phyloP scores from a whole-genome alignment of 1,284 basidiomycete genomes.

The Gomphus bonarii region DNA sequence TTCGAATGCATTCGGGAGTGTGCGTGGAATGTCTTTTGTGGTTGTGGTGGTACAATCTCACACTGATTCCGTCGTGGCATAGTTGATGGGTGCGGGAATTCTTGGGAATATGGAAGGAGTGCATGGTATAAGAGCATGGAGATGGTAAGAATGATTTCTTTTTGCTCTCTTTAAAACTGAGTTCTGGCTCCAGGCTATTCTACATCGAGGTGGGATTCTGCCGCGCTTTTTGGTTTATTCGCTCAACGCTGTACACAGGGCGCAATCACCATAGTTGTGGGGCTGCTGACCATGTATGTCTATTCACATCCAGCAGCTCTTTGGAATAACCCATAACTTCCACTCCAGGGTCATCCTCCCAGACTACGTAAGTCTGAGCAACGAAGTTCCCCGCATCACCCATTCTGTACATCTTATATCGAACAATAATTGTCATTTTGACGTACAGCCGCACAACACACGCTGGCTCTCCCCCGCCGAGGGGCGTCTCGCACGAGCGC shows the following conservation, averaged over 20 bases:
- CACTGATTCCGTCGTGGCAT: not conserved
- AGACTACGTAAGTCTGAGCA: conserved; percentile 33
- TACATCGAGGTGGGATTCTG: conserved; percentile 20
- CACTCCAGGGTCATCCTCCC: conserved; percentile 36
- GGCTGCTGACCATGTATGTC: conserved; percentile 21
- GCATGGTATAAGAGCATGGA: conserved; percentile 60
- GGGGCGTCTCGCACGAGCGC: conserved; percentile 53
- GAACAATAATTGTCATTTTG: not conserved
- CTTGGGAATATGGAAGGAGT: conserved; percentile 58
- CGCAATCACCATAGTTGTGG: conserved; percentile 24
- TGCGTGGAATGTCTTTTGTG: conserved; percentile 23
- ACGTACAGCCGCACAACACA: conserved; percentile 49
- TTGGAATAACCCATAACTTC: not conserved
- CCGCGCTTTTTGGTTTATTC: not conserved
- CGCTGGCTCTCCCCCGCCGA: conserved; percentile 52
- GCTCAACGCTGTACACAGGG: conserved; percentile 17
- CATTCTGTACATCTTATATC: not conserved
- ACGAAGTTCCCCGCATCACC: not conserved
- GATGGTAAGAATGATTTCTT: conserved; percentile 29
- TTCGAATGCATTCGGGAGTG: conserved; percentile 68
- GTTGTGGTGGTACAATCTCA: not conserved
- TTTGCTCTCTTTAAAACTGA: not conserved
- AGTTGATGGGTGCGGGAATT: conserved; percentile 64
- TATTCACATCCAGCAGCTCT: conserved; percentile 14
- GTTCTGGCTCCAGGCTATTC: conserved; percentile 22